Conservation (phyloP, 106 monocot species). For the Agapanthus africanus region DNA sequence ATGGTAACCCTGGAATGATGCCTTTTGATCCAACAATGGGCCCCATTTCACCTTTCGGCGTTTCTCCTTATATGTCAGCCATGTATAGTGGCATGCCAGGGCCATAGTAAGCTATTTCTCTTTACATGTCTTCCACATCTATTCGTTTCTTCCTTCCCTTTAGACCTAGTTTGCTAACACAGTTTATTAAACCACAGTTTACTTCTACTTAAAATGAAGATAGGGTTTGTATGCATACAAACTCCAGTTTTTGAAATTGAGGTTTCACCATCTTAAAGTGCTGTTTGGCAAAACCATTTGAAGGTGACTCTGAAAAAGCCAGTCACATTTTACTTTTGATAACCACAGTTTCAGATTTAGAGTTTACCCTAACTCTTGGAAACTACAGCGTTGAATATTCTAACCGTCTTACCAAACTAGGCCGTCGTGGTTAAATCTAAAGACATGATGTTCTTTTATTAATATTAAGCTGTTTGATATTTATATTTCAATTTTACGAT, state of each 20-base stretch:
- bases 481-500: background rate
- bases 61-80: constrained; percentile 50
- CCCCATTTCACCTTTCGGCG: constrained; percentile 30
- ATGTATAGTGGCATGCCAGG: constrained; percentile 39
- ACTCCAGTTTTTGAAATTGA: background rate
- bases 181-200: no score
- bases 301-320: no score
- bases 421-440: background rate
- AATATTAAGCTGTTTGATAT: background rate
- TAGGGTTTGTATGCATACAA: background rate
- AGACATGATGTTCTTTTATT: background rate
- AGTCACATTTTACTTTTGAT: no score
- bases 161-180: no score
- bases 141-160: background rate
- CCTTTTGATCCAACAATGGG: constrained; percentile 28
- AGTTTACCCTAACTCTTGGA: no score
- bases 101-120: constrained; percentile 31
- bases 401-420: no score
- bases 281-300: no score
- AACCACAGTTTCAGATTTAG: no score
- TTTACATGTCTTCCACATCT: no score
- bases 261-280: no score
- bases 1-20: constrained; percentile 31
- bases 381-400: no score
- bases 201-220: no score